Evolutionary conservation across 2,329 filamentous ascomycete species (phyloP), one percentile per base, ranked within the genome.

Genomic region (Cadophora luteo-olivacea): DNA sequence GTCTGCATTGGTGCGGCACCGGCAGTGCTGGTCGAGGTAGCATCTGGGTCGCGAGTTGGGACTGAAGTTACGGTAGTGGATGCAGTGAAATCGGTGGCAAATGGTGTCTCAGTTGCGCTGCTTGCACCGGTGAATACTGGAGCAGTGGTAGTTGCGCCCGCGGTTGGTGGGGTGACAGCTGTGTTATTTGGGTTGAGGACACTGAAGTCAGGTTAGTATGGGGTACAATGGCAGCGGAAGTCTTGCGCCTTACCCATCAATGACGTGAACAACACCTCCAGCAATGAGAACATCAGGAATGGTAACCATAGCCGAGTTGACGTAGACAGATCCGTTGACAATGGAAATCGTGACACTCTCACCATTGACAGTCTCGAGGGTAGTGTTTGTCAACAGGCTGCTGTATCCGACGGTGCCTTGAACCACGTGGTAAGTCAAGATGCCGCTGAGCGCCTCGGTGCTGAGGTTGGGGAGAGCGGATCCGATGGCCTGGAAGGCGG

Each of bases 101-200:
- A 89, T 0, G 88, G 86, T 5, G 82, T 76, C 9, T 78, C 76
- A 24, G 81, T 81, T 32, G 78, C 85, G 8, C 82, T 81, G 6
- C 81, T 82, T 4, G 86, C 88, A 66, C 83, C 83, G 29, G 80
- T 79, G 79, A 86, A 92, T 1, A 84, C 88, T 4, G 85, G 82
- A 0, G 80, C 75, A 48, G 86, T 84, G 0, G 83, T 82, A 0
- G 80, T 76, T 19, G 82, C 80, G 19, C 79, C 75, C 1, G 82
- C 74, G 25, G 82, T 73, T 5, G 84, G 66, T 1, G 67, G 64
- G 0, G 25, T 22, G 16, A 45, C 82, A n/a, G 78, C 75, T 4
- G 80, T 81, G 1, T 79, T 77, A 2, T 82, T 80, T 12, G 86
- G 85, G 80, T 89, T 90, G 61, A 91, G 80, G 48, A 90, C 87